Evolutionary conservation across 2,329 filamentous ascomycete genomes (phyloP).

Genomic region (Bipolaris gigantea): DNA sequence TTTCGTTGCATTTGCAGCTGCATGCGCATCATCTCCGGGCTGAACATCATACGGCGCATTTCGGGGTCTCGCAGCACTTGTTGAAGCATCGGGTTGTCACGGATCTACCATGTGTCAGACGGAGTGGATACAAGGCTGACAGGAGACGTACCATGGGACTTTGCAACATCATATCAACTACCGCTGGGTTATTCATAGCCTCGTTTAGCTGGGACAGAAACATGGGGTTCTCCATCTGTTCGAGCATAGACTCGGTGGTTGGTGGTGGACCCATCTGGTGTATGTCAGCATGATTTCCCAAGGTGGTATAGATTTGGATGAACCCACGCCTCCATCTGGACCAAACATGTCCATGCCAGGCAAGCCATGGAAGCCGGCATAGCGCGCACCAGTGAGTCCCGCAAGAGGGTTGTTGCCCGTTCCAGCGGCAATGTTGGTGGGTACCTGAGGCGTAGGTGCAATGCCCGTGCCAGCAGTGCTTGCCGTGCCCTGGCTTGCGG

Average conservation of each 20-base stretch:
- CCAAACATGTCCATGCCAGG: constrained; percentile 89
- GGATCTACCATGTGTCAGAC: constrained; percentile 55
- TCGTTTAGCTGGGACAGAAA: constrained; percentile 89
- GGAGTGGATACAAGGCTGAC: not conserved
- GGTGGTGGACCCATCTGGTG: constrained; percentile 87
- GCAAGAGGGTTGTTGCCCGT: constrained; percentile 83
- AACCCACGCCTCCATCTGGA: constrained; percentile 86
- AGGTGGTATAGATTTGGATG: not conserved
- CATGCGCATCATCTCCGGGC: constrained; percentile 79
- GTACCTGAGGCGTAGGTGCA: constrained; percentile 63
- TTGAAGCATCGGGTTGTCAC: constrained; percentile 84
- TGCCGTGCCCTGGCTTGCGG: constrained; percentile 52
- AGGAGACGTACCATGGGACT: constrained; percentile 55
- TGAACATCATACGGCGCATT: constrained; percentile 90
- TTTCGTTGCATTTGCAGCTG: constrained; percentile 78
- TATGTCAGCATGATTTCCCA: constrained; percentile 21
- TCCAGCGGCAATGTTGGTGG: constrained; percentile 77
- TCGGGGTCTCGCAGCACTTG: constrained; percentile 86
- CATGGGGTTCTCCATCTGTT: constrained; percentile 86
- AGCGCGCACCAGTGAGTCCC: constrained; percentile 87
- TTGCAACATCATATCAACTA: constrained; percentile 77
- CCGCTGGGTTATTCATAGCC: constrained; percentile 89
- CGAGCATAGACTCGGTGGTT: constrained; percentile 76
- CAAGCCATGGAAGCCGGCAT: constrained; percentile 87
- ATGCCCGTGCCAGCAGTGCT: constrained; percentile 43